These are phyloP conservation scores for Corchorus olitorius DNA, from an alignment of 345 rosid species.

Conservation along the genomic window DNA sequence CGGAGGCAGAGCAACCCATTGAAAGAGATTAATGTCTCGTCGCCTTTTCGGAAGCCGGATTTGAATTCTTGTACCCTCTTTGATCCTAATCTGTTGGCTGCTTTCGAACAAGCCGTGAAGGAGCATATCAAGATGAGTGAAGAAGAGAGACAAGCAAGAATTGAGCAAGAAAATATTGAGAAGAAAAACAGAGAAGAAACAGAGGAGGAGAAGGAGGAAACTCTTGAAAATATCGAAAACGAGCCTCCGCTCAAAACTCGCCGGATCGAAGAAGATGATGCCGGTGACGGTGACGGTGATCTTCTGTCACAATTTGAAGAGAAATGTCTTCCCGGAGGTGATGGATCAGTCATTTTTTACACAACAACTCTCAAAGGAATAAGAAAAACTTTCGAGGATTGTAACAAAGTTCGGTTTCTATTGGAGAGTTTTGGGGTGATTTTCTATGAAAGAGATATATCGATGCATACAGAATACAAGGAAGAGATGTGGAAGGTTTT, in stretches of 20 bases:
- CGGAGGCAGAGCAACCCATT: conserved; percentile 32
- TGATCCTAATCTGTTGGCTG: conserved; percentile 73
- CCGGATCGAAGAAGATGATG: conserved; percentile 33
- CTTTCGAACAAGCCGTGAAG: conserved; percentile 60
- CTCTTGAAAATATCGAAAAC: conserved; percentile 16
- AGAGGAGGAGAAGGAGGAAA: conserved; percentile 31
- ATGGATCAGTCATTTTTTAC: conserved; percentile 62
- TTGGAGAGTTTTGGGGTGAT: conserved; percentile 62
- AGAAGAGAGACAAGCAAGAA: conserved; percentile 39
- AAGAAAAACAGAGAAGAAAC: conserved; percentile 23
- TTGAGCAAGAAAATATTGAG: conserved; percentile 26
- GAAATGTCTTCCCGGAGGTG: conserved; percentile 78
- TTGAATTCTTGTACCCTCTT: conserved; percentile 68
- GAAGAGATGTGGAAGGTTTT: conserved; percentile 65
- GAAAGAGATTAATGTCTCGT: conserved; percentile 51
- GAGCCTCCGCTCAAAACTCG: conserved; percentile 52
- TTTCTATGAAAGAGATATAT: conserved; percentile 74
- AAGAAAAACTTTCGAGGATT: conserved; percentile 88
- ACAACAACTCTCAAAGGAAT: conserved; percentile 78
- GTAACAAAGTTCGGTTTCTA: conserved; percentile 62
- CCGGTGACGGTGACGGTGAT: conserved; percentile 19
- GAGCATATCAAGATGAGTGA: conserved; percentile 44
- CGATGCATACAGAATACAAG: conserved; percentile 69
- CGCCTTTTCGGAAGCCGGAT: conserved; percentile 68
- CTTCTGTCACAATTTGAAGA: conserved; percentile 52